phyloP scores from a whole-genome alignment of 352 stramenopile genomes.

The Phytopythium aichiense region DNA sequence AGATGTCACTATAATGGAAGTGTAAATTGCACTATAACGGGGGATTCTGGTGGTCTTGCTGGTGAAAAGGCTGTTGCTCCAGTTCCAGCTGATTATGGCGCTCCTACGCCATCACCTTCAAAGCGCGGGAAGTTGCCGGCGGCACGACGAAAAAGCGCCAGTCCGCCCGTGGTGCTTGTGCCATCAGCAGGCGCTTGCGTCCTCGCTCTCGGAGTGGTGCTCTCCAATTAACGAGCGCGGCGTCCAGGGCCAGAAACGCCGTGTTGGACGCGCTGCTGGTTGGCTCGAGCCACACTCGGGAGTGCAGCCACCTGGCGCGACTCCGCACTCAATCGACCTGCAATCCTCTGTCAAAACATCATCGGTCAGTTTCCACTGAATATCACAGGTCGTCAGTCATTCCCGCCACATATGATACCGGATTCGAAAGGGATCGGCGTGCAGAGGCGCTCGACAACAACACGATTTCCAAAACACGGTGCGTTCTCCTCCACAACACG shows the following conservation, averaged over 20 bases:
- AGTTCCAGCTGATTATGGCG: constrained; percentile 5
- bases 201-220: too few species aligned
- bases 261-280: not conserved
- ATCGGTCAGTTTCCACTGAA: too few species aligned
- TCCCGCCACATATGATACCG: not conserved
- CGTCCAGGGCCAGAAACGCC: not conserved
- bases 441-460: not conserved
- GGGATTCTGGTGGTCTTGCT: constrained; percentile 1
- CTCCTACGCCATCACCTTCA: not conserved
- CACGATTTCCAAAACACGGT: not conserved
- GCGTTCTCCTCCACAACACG: not conserved
- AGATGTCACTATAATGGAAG: too few species aligned
- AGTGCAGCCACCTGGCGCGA: not conserved
- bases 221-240: not conserved
- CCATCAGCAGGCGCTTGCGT: too few species aligned
- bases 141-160: not conserved
- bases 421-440: not conserved
- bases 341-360: too few species aligned
- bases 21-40: not conserved
- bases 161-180: not conserved
- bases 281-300: not conserved
- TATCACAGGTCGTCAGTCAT: too few species aligned
- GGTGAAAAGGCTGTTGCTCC: too few species aligned
- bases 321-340: not conserved
- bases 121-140: not conserved